Evolutionary conservation across 1,139 yeast genomes (phyloP).

Genomic region (Zygosaccharomyces sapae): DNA sequence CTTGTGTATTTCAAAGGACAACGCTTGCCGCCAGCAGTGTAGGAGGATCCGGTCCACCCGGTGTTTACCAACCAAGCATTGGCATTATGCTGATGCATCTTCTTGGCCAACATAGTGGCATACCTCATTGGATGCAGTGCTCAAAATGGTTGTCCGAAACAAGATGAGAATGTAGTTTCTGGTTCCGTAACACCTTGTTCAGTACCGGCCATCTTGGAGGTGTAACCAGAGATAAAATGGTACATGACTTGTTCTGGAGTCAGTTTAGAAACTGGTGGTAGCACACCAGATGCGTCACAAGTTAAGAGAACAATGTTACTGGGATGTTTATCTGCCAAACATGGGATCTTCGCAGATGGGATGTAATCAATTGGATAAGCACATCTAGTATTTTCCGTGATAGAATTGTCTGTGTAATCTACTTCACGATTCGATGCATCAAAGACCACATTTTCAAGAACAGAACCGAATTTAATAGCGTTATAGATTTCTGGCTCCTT

Average conservation of each 20-base stretch:
- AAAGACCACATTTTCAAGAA: conserved; percentile 89
- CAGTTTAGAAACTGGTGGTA: conserved; percentile 94
- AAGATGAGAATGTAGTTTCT: conserved; percentile 95
- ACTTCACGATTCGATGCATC: conserved; percentile 76
- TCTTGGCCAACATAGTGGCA: conserved; percentile 93
- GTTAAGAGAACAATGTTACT: conserved; percentile 88
- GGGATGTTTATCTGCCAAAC: conserved; percentile 86
- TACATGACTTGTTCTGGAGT: conserved; percentile 97
- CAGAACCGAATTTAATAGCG: conserved; percentile 91
- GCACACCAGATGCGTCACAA: conserved; percentile 96
- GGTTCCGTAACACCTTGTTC: conserved; percentile 99
- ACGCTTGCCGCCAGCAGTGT: conserved; percentile 91
- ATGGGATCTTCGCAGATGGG: conserved; percentile 94
- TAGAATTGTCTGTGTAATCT: conserved; percentile 74
- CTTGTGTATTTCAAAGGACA: conserved; percentile 97
- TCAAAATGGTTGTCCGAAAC: conserved; percentile 98
- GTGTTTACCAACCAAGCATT: conserved; percentile 96
- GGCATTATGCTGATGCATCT: conserved; percentile 83
- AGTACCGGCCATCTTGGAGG: conserved; percentile 99
- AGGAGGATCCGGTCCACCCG: conserved; percentile 97
- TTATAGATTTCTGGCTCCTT: conserved; percentile 97
- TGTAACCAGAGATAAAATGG: conserved; percentile 97
- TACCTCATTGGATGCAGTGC: conserved; percentile 98
- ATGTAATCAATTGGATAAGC: conserved; percentile 97
- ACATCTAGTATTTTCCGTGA: conserved; percentile 97